These are phyloP conservation scores for Barnettozyma wickerhamii DNA, from an alignment of 805 yeast species.

Conservation along the genomic window DNA sequence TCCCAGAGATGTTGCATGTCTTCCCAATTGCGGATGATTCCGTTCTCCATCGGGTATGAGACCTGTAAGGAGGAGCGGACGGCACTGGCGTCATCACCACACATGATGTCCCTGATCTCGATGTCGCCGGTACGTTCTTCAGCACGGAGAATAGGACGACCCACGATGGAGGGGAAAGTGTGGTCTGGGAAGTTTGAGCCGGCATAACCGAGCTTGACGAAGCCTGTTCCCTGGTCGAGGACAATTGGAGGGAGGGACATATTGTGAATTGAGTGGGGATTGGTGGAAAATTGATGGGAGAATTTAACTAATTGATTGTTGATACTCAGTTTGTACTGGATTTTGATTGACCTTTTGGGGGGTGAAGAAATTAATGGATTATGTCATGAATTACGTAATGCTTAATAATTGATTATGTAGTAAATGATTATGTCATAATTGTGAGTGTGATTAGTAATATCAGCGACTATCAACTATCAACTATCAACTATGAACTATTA, in stretches of 20 bases:
- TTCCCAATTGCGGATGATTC: constrained; percentile 96
- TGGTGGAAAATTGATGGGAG: neutral
- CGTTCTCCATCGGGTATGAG: constrained; percentile 98
- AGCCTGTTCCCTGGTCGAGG: constrained; percentile 98
- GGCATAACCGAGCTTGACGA: constrained; percentile 94
- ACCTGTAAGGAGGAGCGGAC: constrained; percentile 88
- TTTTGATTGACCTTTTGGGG: too few species aligned
- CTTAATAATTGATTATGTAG: too few species aligned
- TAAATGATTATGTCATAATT: too few species aligned
- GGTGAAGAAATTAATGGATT: too few species aligned
- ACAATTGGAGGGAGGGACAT: constrained; percentile 41
- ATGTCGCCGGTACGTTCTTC: constrained; percentile 80
- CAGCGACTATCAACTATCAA: too few species aligned
- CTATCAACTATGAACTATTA: too few species aligned
- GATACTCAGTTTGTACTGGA: too few species aligned
- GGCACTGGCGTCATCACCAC: constrained; percentile 92
- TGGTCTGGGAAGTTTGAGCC: constrained; percentile 96
- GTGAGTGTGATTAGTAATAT: too few species aligned
- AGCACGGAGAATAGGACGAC: constrained; percentile 94
- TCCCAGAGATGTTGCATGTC: constrained; percentile 99
- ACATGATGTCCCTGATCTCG: constrained; percentile 93
- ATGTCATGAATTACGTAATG: too few species aligned
- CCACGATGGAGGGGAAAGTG: constrained; percentile 96
- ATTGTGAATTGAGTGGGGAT: too few species aligned
- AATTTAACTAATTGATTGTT: too few species aligned